Percentiles rank a stretch among this genome's conserved stretches.
phyloP scores from a whole-genome alignment of 2,329 filamentous ascomycete species.

The Thelonectria discophora region DNA sequence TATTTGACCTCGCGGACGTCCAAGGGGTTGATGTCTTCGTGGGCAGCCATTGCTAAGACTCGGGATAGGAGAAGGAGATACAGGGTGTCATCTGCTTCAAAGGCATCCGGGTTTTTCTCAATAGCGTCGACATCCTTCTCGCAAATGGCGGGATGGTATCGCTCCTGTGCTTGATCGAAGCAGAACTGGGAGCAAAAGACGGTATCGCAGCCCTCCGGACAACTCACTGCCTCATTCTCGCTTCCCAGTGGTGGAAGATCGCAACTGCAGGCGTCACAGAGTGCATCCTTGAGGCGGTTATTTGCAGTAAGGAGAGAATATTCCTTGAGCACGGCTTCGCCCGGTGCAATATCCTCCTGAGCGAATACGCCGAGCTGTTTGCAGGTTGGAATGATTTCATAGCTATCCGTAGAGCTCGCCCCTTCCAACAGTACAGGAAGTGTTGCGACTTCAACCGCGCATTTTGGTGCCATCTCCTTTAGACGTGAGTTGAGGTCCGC shows the following conservation, averaged over 20 bases:
- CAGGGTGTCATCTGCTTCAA: slow-evolving; percentile 67
- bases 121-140: slow-evolving; percentile 73
- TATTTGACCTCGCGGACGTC: slow-evolving; percentile 72
- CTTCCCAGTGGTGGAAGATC: slow-evolving; percentile 69
- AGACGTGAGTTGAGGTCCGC: slow-evolving; percentile 76
- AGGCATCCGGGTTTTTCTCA: slow-evolving; percentile 69
- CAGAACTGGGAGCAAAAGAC: slow-evolving; percentile 72
- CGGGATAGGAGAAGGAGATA: slow-evolving; percentile 71
- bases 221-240: slow-evolving; percentile 59
- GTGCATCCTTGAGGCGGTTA: slow-evolving; percentile 83
- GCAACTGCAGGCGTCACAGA: slow-evolving; percentile 89
- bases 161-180: slow-evolving; percentile 63
- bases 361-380: slow-evolving; percentile 92
- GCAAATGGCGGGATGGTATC: slow-evolving; percentile 72
- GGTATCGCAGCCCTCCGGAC: slow-evolving; percentile 70
- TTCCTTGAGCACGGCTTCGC: slow-evolving; percentile 81
- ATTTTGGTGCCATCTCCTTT: slow-evolving; percentile 76
- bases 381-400: slow-evolving; percentile 65
- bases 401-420: slow-evolving; percentile 59
- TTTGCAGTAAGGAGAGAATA: slow-evolving; percentile 89
- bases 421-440: slow-evolving; percentile 75
- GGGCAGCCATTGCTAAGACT: slow-evolving; percentile 68
- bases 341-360: slow-evolving; percentile 78
- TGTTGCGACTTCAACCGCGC: slow-evolving; percentile 78
- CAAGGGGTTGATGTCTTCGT: slow-evolving; percentile 69